Conservation (phyloP, 768 basidiomycete species). For the Infundibulicybe gibba region DNA sequence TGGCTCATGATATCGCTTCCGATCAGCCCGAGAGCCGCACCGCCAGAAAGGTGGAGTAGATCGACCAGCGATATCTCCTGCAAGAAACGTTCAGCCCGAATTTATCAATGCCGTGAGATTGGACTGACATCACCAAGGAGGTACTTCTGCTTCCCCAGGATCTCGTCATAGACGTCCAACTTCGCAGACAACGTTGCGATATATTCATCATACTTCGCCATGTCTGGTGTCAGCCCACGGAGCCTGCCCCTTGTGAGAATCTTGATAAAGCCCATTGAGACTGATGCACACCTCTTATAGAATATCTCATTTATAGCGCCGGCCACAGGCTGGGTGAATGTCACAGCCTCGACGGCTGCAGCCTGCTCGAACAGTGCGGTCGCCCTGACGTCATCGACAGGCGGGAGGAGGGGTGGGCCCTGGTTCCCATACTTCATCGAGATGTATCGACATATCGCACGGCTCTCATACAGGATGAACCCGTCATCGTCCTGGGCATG, state of each 20-base stretch:
- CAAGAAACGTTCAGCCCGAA: background rate
- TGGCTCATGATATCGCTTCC: background rate
- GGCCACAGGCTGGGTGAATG: constrained; percentile 48
- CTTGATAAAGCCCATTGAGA: no score
- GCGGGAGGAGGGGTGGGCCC: constrained; percentile 49
- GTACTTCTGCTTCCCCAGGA: constrained; percentile 50
- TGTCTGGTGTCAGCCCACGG: constrained; percentile 4
- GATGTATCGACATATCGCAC: constrained; percentile 60
- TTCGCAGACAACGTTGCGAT: constrained; percentile 27
- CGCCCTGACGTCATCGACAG: constrained; percentile 19
- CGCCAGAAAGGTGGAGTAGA: background rate
- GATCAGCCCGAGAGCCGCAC: background rate
- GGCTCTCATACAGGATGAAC: constrained; percentile 58
- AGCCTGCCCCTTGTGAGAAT: background rate
- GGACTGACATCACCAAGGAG: constrained; percentile 52
- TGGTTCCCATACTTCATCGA: constrained; percentile 49
- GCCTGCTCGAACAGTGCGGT: constrained; percentile 50
- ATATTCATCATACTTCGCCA: constrained; percentile 15
- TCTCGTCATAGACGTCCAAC: constrained; percentile 48
- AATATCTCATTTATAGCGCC: constrained; percentile 43
- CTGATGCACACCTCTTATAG: constrained; percentile 39
- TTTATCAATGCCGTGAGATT: no score
- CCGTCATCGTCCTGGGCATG: constrained; percentile 57
- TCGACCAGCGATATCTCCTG: background rate
- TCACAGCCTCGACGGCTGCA: constrained; percentile 43